Evolutionary conservation across 257 asterid genomes (phyloP).

Genomic region (Nicotiana attenuata): DNA sequence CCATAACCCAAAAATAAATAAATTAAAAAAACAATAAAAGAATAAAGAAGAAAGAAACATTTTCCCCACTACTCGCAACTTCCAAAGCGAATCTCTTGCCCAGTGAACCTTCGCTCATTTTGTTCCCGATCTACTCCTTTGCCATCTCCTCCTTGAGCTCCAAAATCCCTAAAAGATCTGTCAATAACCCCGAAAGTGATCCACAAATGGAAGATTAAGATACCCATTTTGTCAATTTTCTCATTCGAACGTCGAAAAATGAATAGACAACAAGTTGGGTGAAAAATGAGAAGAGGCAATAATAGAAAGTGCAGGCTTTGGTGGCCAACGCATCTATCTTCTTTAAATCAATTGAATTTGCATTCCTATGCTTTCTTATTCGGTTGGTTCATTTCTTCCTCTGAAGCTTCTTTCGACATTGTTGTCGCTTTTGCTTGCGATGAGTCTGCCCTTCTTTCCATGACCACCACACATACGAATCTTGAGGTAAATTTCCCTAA

Average conservation of each 20-base stretch:
- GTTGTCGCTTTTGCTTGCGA: constrained; percentile 60
- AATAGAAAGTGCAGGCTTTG: constrained; percentile 69
- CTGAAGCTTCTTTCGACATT: constrained; percentile 54
- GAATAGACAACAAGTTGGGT: not conserved
- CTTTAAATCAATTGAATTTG: constrained; percentile 26
- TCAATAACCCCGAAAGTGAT: too few species aligned
- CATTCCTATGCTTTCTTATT: constrained; percentile 42
- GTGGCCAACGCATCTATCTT: constrained; percentile 70
- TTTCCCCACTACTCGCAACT: constrained; percentile 6
- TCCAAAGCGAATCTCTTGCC: constrained; percentile 5
- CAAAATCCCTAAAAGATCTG: not conserved
- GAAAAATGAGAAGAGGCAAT: not conserved
- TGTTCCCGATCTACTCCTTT: not conserved
- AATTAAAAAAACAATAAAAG: not conserved
- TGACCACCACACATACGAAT: constrained; percentile 21
- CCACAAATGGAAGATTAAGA: not conserved
- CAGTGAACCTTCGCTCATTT: not conserved
- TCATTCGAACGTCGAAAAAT: not conserved
- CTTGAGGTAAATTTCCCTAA: constrained; percentile 39
- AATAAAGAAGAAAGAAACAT: not conserved
- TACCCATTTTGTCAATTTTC: not conserved
- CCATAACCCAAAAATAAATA: too few species aligned
- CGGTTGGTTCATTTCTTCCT: constrained; percentile 68
- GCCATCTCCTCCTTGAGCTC: not conserved
- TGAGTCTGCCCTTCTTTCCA: constrained; percentile 33